phyloP scores from a whole-genome alignment of 179 eudicot genomes.

The Spergularia azorica region DNA sequence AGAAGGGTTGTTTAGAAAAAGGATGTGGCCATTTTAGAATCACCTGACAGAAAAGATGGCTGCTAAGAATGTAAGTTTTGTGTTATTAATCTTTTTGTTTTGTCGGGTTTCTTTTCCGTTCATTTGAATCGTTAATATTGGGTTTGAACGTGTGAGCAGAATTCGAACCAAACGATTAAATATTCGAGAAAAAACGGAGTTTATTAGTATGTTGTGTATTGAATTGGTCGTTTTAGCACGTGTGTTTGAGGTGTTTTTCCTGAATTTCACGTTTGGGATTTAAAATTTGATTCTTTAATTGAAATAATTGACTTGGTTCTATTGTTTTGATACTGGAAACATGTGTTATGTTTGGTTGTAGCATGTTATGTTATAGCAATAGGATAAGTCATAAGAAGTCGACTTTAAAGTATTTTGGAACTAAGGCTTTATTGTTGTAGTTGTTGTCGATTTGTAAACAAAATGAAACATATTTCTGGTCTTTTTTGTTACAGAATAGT shows the following conservation, averaged over 20 bases:
- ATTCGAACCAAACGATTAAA: no score
- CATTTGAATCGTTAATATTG: no score
- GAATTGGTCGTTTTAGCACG: not conserved
- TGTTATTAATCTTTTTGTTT: not conserved
- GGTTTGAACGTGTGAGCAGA: no score
- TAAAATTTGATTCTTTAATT: not conserved
- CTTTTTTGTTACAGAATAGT: not conserved
- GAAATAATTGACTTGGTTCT: not conserved
- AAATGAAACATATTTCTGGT: not conserved
- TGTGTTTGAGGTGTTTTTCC: not conserved
- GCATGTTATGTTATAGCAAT: no score
- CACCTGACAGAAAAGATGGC: constrained; percentile 14
- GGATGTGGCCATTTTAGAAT: constrained; percentile 7
- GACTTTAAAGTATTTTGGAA: no score
- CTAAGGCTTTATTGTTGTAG: no score
- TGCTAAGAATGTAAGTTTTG: constrained; percentile 25
- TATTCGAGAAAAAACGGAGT: no score
- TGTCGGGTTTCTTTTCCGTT: not conserved
- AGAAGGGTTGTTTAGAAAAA: constrained; percentile 6
- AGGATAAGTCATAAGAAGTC: no score
- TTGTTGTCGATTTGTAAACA: no score
- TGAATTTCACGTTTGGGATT: not conserved
- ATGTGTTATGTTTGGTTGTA: no score
- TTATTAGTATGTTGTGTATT: not conserved
- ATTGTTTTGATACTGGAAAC: no score